A percentile compares a stretch with the other conserved stretches of the same genome.
These are phyloP conservation scores for Tetrahymena elliotti DNA, from an alignment of 73 alveolate genomes.

Conservation along the genomic window DNA sequence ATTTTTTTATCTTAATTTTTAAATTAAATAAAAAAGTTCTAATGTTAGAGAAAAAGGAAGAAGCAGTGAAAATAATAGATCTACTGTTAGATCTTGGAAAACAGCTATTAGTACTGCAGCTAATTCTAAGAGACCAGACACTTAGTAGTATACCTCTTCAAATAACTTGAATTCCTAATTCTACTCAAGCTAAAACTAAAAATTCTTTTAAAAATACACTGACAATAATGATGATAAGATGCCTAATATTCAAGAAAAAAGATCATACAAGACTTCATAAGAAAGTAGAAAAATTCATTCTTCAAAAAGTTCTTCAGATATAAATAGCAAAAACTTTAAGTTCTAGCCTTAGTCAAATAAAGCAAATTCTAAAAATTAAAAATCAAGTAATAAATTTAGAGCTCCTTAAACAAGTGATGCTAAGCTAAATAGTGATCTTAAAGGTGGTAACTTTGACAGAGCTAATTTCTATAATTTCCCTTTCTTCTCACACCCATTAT, in stretches of 20 bases:
- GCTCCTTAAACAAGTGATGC: not conserved
- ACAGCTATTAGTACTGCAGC: not conserved
- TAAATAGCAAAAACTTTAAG: not conserved
- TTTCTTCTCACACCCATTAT: not conserved
- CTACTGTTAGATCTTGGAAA: not conserved
- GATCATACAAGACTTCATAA: not conserved
- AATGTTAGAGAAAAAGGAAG: not conserved
- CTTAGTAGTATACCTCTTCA: not conserved
- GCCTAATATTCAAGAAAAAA: not conserved
- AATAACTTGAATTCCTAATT: not conserved
- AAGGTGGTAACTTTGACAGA: not conserved
- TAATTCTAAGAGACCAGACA: not conserved
- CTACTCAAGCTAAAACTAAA: not conserved
- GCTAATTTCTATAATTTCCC: not conserved
- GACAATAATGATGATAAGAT: not conserved
- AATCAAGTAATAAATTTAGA: not conserved
- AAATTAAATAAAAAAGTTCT: not conserved
- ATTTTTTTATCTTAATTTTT: no score
- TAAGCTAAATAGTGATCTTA: not conserved
- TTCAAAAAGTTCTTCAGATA: not conserved
- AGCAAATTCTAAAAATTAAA: not conserved
- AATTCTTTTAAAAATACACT: not conserved
- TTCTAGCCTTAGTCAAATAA: not conserved
- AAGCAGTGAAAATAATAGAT: not conserved
- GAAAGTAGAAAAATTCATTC: not conserved